Evolutionary conservation across 345 rosid species (phyloP), one percentile per base, ranked within the genome.

Genomic region (Streptanthus diversifolius): DNA sequence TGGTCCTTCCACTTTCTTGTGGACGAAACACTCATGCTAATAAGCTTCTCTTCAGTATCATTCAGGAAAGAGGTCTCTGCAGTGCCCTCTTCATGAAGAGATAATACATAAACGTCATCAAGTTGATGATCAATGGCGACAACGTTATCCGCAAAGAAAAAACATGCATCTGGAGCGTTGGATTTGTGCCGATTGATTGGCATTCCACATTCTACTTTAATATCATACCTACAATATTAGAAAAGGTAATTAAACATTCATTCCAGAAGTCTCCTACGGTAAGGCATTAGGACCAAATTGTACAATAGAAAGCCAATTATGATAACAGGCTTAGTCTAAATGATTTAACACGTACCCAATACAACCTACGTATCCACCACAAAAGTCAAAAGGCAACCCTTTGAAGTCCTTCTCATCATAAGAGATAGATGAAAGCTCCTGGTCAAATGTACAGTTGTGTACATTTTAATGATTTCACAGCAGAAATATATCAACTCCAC

Each of bases 291-390:
- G 40, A 63, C 63, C 7, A 45, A 27, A 49, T 4, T 29, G 48
- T 55, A 41, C 41, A 57, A 37, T n/a, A 15, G 39, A 44, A 44
- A 63, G 18, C 39, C 29, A 73, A 12, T 9, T 2, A 18, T 12
- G 17, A 12, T n/a, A 41, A 19, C 19, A 32, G 19, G 19, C 19
- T 30, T 35, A 10, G 61, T 62, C 19, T 37, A 52, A 14, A 66
- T 39, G 47, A 74, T 68, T 30, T 54, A 37, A 70, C 71, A 79
- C 90, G 41, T 87, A 91, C 96, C 99, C 99, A 24, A 95, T 76
- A 74, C 88, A 91, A 76, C 99, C 99, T 29, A 95, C 75, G 82
- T 78, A 95, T 82, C 99, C 99, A 80, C 97, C 99, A 25, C 76
- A 80, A 80, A 95, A 95, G 22, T 88, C 89, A 79, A 95, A 95